A percentile compares a stretch with the other conserved stretches of the same genome.
Evolutionary conservation across 305 asterid genomes (phyloP).

Genomic region (Solanum hybrid): DNA sequence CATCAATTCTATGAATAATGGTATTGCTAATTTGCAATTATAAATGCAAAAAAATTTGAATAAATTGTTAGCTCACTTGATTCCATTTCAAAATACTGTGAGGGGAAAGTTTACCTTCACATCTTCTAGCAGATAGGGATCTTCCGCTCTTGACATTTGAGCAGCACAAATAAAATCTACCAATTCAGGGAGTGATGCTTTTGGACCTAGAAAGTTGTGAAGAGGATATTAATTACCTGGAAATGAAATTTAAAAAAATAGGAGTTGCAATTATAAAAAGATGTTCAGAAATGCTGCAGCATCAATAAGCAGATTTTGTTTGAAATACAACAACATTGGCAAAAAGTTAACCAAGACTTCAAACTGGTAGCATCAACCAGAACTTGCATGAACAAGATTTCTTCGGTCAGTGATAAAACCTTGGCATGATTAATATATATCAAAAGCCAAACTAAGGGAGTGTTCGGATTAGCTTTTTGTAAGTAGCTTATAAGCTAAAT

Average conservation of each 20-base stretch:
- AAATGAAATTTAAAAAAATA: background rate
- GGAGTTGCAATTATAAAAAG: background rate
- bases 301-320: background rate
- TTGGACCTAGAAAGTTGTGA: slow-evolving; percentile 40
- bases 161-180: slow-evolving; percentile 74
- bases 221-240: background rate
- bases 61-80: background rate
- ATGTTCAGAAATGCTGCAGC: background rate
- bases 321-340: background rate
- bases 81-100: background rate
- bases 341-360: background rate
- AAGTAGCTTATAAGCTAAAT: background rate
- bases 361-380: background rate
- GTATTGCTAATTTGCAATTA: background rate
- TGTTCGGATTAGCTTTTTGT: background rate
- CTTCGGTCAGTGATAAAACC: background rate
- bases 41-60: background rate
- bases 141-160: slow-evolving; percentile 63
- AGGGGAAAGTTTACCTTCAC: slow-evolving; percentile 42
- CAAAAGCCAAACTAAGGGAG: background rate
- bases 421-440: background rate
- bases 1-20: background rate
- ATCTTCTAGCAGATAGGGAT: slow-evolving; percentile 30
- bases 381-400: background rate
- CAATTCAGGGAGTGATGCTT: slow-evolving; percentile 40